Evolutionary conservation across 2,329 filamentous ascomycete species (phyloP), one percentile per base, ranked within the genome.

Genomic region (Pseudocercospora crystallina): DNA sequence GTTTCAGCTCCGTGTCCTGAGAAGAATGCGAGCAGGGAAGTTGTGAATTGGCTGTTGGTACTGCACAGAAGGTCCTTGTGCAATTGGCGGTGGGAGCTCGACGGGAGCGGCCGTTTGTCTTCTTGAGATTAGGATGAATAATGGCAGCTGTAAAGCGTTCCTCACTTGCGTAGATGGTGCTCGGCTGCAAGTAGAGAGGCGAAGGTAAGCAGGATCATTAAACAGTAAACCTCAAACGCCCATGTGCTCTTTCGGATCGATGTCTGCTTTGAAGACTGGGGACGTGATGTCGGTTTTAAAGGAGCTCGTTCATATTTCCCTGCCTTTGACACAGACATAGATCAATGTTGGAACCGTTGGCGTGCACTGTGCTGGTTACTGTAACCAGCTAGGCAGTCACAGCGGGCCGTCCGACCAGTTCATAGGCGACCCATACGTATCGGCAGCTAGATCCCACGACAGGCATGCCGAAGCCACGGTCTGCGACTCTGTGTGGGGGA

Each of bases 181-280:
- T 9, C 46, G 14, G 29, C 17, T 17, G 29, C 38, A 47, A 44
- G 39, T 38, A 14, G n/a, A 32, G 39, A 31, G 38, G 36, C 30
- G 31, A 38, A 32, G 36, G 43, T 46, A 47, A 41, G 41, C 50
- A 53, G 50, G 50, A 53, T 44, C 50, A 48, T 44, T 47, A 45
- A 44, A 45, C 20, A 26, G 20, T 7, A 26, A 26, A 26, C 20
- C 20, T 26, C 4, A 26, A 26, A 26, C 20, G 20, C 20, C 20
- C 15, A 37, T 43, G 32, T 37, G 13, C 12, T 11, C 15, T 34
- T 34, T 47, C 31, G 26, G 17, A 47, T 36, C 30, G 13, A 47
- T 51, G 39, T 39, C 43, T 12, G 33, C 38, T 39, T 52, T 42
- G 49, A 33, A 31, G 38, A 39, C 39, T 52, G 40, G 15, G 43